A percentile compares a stretch with the other conserved stretches of the same genome.
Conservation (phyloP, 2,329 filamentous ascomycete genomes). For the Ophiostoma sp. region DNA sequence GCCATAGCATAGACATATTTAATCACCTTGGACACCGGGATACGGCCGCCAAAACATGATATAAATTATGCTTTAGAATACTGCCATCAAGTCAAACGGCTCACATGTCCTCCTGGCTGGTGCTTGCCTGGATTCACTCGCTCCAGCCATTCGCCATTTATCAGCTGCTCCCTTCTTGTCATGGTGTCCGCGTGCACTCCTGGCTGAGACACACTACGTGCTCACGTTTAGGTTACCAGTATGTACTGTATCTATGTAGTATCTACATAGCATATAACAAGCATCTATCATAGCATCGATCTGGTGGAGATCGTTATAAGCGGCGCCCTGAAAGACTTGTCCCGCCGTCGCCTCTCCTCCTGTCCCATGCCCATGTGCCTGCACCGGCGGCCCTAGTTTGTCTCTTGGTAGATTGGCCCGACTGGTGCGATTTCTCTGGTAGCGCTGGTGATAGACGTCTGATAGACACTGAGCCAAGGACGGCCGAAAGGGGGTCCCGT, state of each 20-base stretch:
- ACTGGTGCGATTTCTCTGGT: background rate
- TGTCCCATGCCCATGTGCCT: background rate
- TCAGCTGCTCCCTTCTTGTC: background rate
- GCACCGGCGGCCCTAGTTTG: background rate
- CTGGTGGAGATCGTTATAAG: background rate
- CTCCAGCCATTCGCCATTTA: background rate
- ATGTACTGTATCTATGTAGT: background rate
- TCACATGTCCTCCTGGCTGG: background rate
- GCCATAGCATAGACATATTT: background rate
- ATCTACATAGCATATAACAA: background rate
- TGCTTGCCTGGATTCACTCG: too few species aligned
- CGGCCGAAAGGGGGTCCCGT: constrained; percentile 21
- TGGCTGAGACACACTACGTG: background rate
- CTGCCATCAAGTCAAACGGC: background rate
- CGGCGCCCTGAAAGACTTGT: background rate
- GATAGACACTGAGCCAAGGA: background rate
- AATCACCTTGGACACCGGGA: background rate
- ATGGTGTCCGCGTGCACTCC: too few species aligned
- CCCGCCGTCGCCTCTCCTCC: background rate
- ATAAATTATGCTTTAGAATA: background rate
- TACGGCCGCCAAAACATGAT: background rate
- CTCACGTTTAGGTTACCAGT: background rate
- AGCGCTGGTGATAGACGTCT: background rate
- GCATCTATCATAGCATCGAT: too few species aligned
- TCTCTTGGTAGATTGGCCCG: background rate